Evolutionary conservation across 495 filamentous ascomycete genomes (phyloP), one percentile per base, ranked within the genome.

Genomic region (Tetracladium setigerum): DNA sequence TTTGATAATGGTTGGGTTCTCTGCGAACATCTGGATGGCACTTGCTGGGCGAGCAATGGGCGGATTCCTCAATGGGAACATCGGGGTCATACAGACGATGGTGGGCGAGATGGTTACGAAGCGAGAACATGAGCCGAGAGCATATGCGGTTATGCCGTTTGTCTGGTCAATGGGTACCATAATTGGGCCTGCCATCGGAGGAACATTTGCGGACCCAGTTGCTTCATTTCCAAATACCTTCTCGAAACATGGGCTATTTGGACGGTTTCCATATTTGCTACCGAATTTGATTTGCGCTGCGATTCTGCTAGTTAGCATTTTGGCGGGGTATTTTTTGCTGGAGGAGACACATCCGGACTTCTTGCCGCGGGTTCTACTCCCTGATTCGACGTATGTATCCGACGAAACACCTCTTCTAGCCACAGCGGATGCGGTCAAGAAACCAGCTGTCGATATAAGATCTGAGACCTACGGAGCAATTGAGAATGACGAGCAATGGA

Each of bases 101-200:
- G 88, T 98, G 30, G 86, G 83, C 5, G 92, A 98, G 62, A 71
- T 98, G 44, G 82, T 95, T 19, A 94, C 86, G 17, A 82, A 83
- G 50, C 91, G 91, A 53, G 82, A 91, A 61, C 88, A 97, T 67
- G 87, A 95, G 54, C 83, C 82, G 82, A 61, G 67, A 35, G 91
- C 89, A 33, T 98, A 89, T 65, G 81, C 91, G 5, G 86, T 98
- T 57, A 95, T 97, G 90, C 92, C 92, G 0, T 86, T 95, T 22
- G 48, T 60, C 17, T 83, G 70, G 72, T 76, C 74, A 0, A 30
- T 74, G n/a, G 76, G 76, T n/a, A 70, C 62, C 0, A 66, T 78
- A 0, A 55, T 81, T 1, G 81, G 80, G 0, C 82, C 80, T 11
- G 58, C 82, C 41, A 61, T 86, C 39, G 82, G 82, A 6, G 82